Percentiles rank a stretch among this genome's conserved stretches.
Evolutionary conservation across 768 basidiomycete genomes (phyloP).

Genomic region (Mycena vulgaris): DNA sequence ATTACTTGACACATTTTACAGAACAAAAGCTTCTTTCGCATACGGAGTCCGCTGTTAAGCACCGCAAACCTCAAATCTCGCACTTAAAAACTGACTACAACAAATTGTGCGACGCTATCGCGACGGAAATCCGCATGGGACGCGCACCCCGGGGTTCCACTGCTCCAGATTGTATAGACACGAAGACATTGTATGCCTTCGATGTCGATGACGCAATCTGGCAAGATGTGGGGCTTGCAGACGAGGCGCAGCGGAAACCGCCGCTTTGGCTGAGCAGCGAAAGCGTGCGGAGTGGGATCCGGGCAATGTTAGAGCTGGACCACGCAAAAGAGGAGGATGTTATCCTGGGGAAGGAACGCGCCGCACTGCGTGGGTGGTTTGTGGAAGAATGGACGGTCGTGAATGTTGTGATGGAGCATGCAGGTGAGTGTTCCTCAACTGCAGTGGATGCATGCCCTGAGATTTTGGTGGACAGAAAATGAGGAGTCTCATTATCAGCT

Average conservation of each 20-base stretch:
- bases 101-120: conserved; percentile 43
- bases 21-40: too few species aligned
- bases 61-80: too few species aligned
- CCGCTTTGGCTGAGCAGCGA: conserved; percentile 49
- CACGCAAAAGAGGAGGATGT: conserved; percentile 39
- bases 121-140: too few species aligned
- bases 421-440: too few species aligned
- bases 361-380: conserved; percentile 37
- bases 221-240: conserved; percentile 48
- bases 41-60: too few species aligned
- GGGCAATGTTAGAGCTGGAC: conserved; percentile 37
- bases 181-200: conserved; percentile 44
- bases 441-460: too few species aligned
- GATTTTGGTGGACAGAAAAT: too few species aligned
- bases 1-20: too few species aligned
- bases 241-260: conserved; percentile 27
- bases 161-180: conserved; percentile 42
- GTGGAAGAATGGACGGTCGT: conserved; percentile 26
- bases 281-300: conserved; percentile 47
- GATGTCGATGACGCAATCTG: too few species aligned
- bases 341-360: too few species aligned
- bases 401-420: not conserved
- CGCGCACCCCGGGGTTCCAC: too few species aligned
- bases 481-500: conserved; percentile 20
- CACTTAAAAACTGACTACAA: conserved; percentile 50